Evolutionary conservation across 305 asterid species (phyloP).

Genomic region (Fraxinus albicans): DNA sequence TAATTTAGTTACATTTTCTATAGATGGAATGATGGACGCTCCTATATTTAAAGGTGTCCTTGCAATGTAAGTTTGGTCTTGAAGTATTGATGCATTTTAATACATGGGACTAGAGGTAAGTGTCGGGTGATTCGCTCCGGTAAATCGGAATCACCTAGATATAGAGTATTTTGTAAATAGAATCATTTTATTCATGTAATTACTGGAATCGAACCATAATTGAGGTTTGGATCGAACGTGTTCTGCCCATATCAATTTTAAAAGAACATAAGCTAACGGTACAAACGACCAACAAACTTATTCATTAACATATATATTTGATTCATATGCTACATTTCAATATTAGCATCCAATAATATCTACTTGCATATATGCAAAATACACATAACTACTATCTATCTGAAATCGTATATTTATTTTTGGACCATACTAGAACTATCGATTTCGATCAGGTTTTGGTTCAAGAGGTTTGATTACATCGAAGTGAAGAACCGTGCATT

Average conservation of each 20-base stretch:
- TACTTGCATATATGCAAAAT: background rate
- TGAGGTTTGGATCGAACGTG: background rate
- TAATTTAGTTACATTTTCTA: background rate
- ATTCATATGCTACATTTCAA: background rate
- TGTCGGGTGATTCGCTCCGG: background rate
- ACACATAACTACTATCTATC: background rate
- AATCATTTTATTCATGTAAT: too few species aligned
- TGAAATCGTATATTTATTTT: background rate
- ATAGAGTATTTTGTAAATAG: background rate
- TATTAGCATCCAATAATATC: background rate
- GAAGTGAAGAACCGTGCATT: background rate
- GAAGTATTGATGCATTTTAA: background rate
- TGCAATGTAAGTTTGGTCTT: background rate
- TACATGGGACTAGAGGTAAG: background rate
- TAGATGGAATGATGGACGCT: too few species aligned
- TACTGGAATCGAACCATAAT: background rate
- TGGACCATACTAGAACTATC: background rate
- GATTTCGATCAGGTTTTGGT: background rate
- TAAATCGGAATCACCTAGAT: background rate
- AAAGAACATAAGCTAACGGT: background rate
- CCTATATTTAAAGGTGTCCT: background rate
- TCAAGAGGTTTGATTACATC: background rate
- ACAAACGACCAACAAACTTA: background rate
- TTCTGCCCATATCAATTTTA: background rate
- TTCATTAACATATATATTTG: background rate